Conservation (phyloP, 345 rosid species). For the Turnera subulata region DNA sequence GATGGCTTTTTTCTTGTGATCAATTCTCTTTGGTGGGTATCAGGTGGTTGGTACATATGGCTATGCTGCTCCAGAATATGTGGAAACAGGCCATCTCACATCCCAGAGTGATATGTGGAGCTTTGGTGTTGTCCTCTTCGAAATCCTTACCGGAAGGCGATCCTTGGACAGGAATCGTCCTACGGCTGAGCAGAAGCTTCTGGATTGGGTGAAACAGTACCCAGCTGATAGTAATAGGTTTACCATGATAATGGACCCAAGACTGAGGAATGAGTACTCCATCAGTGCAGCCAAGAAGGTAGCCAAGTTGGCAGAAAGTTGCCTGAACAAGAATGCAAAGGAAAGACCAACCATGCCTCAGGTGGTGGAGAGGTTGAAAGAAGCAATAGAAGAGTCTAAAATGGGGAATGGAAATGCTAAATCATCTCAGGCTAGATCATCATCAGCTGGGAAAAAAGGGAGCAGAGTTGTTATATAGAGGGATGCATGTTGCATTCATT, state of each 20-base stretch:
- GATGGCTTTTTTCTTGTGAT: no score
- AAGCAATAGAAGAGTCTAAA: constrained; percentile 50
- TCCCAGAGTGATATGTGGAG: constrained; percentile 68
- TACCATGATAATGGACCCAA: constrained; percentile 74
- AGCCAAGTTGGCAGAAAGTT: constrained; percentile 68
- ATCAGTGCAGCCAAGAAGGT: constrained; percentile 42
- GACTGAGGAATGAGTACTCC: constrained; percentile 50
- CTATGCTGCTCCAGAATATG: constrained; percentile 91
- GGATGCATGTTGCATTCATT: neutral
- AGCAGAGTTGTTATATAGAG: constrained; percentile 9
- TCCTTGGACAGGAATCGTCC: constrained; percentile 68
- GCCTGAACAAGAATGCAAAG: constrained; percentile 65
- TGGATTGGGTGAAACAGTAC: constrained; percentile 85
- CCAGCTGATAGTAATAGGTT: constrained; percentile 62
- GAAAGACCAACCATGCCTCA: constrained; percentile 67
- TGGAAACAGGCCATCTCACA: constrained; percentile 83
- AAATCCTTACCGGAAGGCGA: constrained; percentile 85
- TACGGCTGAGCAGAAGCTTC: constrained; percentile 55
- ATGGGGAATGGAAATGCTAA: constrained; percentile 1
- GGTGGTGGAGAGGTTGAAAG: constrained; percentile 48
- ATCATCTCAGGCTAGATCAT: constrained; percentile 20
- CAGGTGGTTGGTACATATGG: constrained; percentile 95
- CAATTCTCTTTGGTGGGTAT: neutral
- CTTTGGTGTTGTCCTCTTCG: constrained; percentile 90
- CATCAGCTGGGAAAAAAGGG: neutral